Conservation (phyloP, 768 basidiomycete species). For the Tephrocybe sp. region DNA sequence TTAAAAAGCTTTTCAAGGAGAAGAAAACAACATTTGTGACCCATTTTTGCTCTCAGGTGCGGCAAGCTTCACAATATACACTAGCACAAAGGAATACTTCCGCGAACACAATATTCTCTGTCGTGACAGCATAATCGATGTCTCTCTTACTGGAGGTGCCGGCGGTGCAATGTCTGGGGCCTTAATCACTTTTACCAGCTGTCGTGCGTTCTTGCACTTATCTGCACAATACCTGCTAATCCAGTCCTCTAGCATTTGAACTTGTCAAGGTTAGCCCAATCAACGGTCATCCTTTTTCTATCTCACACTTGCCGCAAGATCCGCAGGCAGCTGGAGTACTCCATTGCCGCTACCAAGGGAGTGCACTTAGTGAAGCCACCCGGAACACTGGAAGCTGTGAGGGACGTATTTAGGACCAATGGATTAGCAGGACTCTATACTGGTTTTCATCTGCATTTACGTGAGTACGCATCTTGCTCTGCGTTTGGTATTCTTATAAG, state of each 20-base stretch:
- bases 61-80: conserved; percentile 90
- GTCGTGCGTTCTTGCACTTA: conserved; percentile 57
- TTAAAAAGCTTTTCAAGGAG: conserved; percentile 2
- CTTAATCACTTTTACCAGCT: conserved; percentile 84
- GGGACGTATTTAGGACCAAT: conserved; percentile 66
- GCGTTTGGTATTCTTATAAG: background rate
- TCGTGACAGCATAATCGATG: conserved; percentile 61
- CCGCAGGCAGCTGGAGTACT: conserved; percentile 87
- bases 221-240: conserved; percentile 3
- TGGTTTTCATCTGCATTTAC: conserved; percentile 84
- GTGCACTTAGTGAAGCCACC: conserved; percentile 72
- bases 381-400: conserved; percentile 73
- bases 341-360: conserved; percentile 82
- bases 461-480: conserved; percentile 38
- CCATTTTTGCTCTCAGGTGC: conserved; percentile 51
- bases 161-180: conserved; percentile 89
- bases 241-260: conserved; percentile 67
- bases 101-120: conserved; percentile 55
- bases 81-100: conserved; percentile 74
- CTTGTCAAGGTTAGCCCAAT: conserved; percentile 75
- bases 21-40: conserved; percentile 5
- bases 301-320: conserved; percentile 46
- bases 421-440: conserved; percentile 73
- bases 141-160: conserved; percentile 73
- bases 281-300: conserved; percentile 4